Evolutionary conservation across 1,139 yeast species (phyloP), one percentile per base, ranked within the genome.

Genomic region (Candida neerlandica): DNA sequence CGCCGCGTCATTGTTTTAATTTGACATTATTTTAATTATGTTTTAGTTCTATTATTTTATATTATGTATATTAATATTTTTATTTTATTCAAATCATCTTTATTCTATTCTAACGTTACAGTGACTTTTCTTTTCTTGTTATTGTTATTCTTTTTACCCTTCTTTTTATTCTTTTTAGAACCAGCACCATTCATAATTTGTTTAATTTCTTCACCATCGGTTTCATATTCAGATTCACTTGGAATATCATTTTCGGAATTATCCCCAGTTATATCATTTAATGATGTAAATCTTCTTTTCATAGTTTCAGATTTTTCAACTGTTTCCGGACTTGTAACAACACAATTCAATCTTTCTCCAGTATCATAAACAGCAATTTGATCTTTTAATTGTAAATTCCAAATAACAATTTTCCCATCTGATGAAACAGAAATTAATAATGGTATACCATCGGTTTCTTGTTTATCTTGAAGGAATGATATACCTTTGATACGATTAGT

Each of bases 341-440:
- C 85, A 70, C 97, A 92, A 66, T 90, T 94, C 55, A 94, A 78
- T 62, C 99, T 79, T 69, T 94, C 97, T n/a, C 96, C 96, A 23
- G 95, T 82, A 56, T 86, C 90, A 66, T 91, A 92, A 1, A 90
- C 95, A 0, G 97, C 97, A 19, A 90, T 78, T 66, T 91, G 96
- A 59, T 89, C 96, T 58, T 78, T 78, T 0, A 72, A 61, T 3
- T 70, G 60, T 61, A 92, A 70, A 62, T 91, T 88, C 97, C 98
- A 94, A 2, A 94, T 85, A 12, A 92, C 96, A 49, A 94, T 85
- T 60, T 82, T 87, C 37, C 99, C 98, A 65, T 94, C 98, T 0
- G 97, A 89, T 0, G 97, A 89, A 11, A 91, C 90, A 2, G 96
- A 86, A 1, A 89, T 78, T 64, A 95, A 70, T 61, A 79, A 86